Base-by-base conservation (phyloP, 495 filamentous ascomycete species). In the Neurospora sublineolata region DNA sequence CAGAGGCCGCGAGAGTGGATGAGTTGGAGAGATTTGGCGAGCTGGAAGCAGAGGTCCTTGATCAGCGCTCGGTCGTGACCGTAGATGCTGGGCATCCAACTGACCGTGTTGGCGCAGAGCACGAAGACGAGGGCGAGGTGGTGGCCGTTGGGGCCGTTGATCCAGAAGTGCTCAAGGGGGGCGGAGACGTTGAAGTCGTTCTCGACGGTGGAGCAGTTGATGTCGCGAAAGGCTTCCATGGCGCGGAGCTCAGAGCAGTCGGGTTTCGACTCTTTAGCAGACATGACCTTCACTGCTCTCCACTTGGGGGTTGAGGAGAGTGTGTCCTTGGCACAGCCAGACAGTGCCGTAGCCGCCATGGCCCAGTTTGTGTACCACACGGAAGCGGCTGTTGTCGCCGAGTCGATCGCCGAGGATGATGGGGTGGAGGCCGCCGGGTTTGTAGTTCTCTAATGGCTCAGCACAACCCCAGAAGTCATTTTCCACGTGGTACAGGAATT, bases 291-390 rank as follows among this genome's bases (percentile, higher is more conserved):
- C 37, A 81, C 60, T 0, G 78, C 77, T 9, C 75, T 71, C 76
- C 75, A 79, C 44, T 76, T 76, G 3, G 20, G 38, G 6, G 71
- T 27, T 1, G 33, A 10, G 0, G 60, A 9, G 8, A 67, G n/a
- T 7, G 37, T 60, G 72, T 90, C 85, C 3, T 75, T 75, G 81
- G 38, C 85, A 86, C 42, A 90, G 82, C 86, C 86, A 89, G 69
- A 87, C 83, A 2, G 83, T 88, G 20, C 46, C 46, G 72, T 82
- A 86, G 7, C 82, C 82, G 9, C 87, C 85, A 68, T 77, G 83
- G 2, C 85, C 87, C 23, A 89, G 81, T 68, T 89, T 89, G 75
- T 87, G 84, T 6, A 82, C 77, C 69, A 88, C 84, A 12, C 74
- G 74, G 73, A 86, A 89, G 18, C 79, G 76, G 0, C 73, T 69